These are phyloP conservation scores for Russula earlei DNA, from an alignment of 768 basidiomycete genomes.

Conservation along the genomic window DNA sequence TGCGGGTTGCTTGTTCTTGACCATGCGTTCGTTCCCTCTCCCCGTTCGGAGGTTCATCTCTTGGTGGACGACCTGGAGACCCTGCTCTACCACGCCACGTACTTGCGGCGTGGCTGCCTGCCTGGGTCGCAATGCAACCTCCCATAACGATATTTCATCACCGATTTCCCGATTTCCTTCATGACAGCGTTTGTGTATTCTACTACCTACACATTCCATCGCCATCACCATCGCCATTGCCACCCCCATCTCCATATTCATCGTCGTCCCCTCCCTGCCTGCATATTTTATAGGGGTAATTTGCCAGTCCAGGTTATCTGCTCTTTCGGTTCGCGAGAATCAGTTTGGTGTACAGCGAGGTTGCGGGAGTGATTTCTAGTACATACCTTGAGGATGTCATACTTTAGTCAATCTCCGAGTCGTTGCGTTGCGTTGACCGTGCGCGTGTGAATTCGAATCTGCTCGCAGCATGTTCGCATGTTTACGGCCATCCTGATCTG, in stretches of 20 bases:
- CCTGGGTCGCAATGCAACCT: neutral
- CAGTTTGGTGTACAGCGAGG: conserved; percentile 1
- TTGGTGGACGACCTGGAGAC: neutral
- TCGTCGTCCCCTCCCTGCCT: conserved; percentile 1
- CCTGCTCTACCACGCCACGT: neutral
- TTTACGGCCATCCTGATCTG: conserved; percentile 7
- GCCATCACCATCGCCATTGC: neutral
- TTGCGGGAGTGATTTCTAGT: conserved; percentile 3
- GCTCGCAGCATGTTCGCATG: too few relatives aligned
- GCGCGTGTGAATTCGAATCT: neutral
- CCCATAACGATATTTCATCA: neutral
- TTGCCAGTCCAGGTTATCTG: conserved; percentile 14
- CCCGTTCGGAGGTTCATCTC: neutral
- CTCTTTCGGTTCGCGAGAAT: conserved; percentile 9
- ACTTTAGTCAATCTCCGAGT: conserved; percentile 6
- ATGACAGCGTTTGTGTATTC: conserved; percentile 1
- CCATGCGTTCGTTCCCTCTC: neutral
- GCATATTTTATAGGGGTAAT: conserved; percentile 20
- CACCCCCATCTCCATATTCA: neutral
- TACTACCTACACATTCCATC: neutral
- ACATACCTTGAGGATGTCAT: conserved; percentile 15
- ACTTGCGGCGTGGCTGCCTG: neutral
- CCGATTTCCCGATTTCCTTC: neutral
- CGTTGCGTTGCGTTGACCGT: neutral
- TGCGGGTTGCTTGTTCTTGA: neutral